Evolutionary conservation across 345 rosid species (phyloP).

Genomic region (Anastatica hierochuntica): DNA sequence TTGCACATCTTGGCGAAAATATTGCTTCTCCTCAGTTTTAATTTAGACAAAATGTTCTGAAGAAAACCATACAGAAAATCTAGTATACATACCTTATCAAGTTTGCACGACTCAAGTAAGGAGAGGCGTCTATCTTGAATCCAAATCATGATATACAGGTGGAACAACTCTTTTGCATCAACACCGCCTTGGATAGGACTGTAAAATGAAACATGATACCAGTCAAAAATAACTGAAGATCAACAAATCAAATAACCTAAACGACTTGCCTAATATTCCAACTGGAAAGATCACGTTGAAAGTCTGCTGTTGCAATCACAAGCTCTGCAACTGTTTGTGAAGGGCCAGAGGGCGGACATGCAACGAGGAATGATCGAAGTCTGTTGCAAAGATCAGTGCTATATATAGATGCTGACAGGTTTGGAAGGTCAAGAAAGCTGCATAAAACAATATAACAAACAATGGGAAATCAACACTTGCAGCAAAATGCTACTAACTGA

Average conservation of each 20-base stretch:
- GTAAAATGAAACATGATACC: slow-evolving; percentile 14
- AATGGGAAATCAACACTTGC: slow-evolving; percentile 12
- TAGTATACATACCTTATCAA: slow-evolving; percentile 66
- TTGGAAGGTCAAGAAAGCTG: slow-evolving; percentile 93
- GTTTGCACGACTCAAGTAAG: slow-evolving; percentile 79
- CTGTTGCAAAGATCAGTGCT: slow-evolving; percentile 85
- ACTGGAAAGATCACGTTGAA: slow-evolving; percentile 80
- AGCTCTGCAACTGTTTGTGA: slow-evolving; percentile 84
- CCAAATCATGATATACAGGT: slow-evolving; percentile 90
- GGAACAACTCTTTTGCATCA: slow-evolving; percentile 91
- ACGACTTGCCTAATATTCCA: slow-evolving; percentile 65
- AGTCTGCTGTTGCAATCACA: slow-evolving; percentile 88
- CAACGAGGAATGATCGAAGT: slow-evolving; percentile 75
- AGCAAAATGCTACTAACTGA: not conserved
- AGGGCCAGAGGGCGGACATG: slow-evolving; percentile 96
- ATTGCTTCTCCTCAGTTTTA: slow-evolving; percentile 1
- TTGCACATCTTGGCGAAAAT: no score
- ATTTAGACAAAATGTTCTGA: not conserved
- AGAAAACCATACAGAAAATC: not conserved
- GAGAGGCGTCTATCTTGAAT: slow-evolving; percentile 89
- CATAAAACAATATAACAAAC: slow-evolving; percentile 24
- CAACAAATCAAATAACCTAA: slow-evolving; percentile 8
- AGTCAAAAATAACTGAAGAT: slow-evolving; percentile 2
- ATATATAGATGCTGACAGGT: slow-evolving; percentile 78
- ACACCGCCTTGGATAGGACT: slow-evolving; percentile 94